Conservation (phyloP, 192 early-diverging fungal species). For the Phycomyces blakesleeanus region DNA sequence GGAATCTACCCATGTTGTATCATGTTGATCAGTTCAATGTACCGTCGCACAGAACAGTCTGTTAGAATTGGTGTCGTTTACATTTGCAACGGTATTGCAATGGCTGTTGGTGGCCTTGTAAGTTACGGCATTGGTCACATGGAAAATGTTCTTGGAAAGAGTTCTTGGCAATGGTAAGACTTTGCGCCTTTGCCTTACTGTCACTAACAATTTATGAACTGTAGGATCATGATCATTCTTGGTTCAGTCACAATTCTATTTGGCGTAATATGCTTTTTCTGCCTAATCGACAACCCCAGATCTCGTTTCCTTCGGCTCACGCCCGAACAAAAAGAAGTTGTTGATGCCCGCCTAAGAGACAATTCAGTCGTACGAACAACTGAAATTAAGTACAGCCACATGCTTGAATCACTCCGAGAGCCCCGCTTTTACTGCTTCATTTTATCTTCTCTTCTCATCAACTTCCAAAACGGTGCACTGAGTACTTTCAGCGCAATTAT, state of each 20-base stretch:
- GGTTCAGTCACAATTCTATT: slow-evolving; percentile 22
- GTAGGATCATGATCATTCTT: slow-evolving; percentile 30
- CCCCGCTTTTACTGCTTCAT: slow-evolving; percentile 20
- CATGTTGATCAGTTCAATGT: slow-evolving; percentile 23
- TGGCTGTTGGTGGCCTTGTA: slow-evolving; percentile 30
- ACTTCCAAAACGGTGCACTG: slow-evolving; percentile 26
- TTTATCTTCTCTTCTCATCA: slow-evolving; percentile 15
- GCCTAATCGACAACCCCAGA: slow-evolving; percentile 23
- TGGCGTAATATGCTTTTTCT: slow-evolving; percentile 27
- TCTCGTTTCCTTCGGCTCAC: slow-evolving; percentile 14
- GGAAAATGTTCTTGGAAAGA: slow-evolving; percentile 10
- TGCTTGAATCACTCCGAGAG: slow-evolving; percentile 24
- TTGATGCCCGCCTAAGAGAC: slow-evolving; percentile 18
- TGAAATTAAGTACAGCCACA: slow-evolving; percentile 22
- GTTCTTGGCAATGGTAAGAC: slow-evolving; percentile 25
- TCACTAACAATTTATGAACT: not conserved
- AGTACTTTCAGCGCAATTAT: slow-evolving; percentile 20
- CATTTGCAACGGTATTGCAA: slow-evolving; percentile 27
- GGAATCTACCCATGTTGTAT: slow-evolving; percentile 27
- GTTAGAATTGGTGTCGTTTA: slow-evolving; percentile 20
- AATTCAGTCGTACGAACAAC: slow-evolving; percentile 15
- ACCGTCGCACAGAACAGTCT: slow-evolving; percentile 26
- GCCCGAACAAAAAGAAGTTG: slow-evolving; percentile 13
- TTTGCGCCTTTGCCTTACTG: not conserved
- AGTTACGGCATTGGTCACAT: slow-evolving; percentile 36